Conservation (phyloP, 106 monocot genomes). For the Gastrodia elata region DNA sequence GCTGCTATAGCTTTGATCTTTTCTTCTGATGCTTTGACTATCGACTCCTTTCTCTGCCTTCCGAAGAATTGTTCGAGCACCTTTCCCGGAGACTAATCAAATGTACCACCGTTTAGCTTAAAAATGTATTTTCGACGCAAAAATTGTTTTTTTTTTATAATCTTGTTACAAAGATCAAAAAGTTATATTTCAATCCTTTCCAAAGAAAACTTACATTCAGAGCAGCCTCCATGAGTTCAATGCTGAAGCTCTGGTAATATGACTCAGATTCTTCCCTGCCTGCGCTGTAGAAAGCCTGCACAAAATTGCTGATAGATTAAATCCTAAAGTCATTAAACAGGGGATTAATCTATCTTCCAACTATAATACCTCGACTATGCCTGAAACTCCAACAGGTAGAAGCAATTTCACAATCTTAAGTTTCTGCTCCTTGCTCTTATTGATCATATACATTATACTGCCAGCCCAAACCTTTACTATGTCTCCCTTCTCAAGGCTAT, state of each 20-base stretch:
- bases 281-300: constrained; percentile 31
- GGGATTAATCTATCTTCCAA: background rate
- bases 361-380: constrained; percentile 15
- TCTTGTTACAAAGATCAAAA: background rate
- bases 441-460: constrained; percentile 23
- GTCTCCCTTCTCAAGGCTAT: constrained; percentile 29
- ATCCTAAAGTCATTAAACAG: background rate
- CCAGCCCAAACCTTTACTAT: constrained; percentile 32
- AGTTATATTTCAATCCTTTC: background rate
- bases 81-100: constrained; percentile 27
- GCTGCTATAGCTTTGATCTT: constrained; percentile 38
- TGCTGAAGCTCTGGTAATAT: constrained; percentile 35
- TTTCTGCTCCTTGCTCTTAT: constrained; percentile 27
- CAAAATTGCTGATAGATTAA: background rate
- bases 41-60: constrained; percentile 25
- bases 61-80: constrained; percentile 30
- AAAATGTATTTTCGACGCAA: background rate
- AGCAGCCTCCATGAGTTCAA: constrained; percentile 44
- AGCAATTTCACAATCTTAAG: constrained; percentile 31
- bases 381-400: constrained; percentile 27
- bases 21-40: constrained; percentile 41
- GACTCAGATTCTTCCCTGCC: constrained; percentile 32
- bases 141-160: background rate
- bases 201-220: constrained; percentile 27
- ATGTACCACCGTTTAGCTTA: background rate